Conservation (phyloP, 257 asterid species). For the Primulina tabacum region DNA sequence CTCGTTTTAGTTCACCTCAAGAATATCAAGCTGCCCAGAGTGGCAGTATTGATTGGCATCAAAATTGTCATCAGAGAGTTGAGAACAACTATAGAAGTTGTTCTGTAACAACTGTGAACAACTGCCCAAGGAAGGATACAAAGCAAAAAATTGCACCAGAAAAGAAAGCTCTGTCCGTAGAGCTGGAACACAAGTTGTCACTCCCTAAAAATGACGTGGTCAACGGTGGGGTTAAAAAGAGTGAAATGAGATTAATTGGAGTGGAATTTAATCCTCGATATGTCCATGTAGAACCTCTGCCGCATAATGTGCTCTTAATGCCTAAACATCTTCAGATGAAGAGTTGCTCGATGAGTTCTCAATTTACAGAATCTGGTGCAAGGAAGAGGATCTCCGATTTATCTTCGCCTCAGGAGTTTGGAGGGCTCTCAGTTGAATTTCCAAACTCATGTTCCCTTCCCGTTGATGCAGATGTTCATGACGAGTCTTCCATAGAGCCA, state of each 20-base stretch:
- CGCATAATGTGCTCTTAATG: constrained; percentile 37
- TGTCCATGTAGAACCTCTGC: constrained; percentile 37
- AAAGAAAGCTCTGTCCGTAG: constrained; percentile 32
- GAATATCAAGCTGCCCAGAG: constrained; percentile 32
- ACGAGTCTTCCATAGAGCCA: constrained; percentile 26
- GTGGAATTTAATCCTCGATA: constrained; percentile 27
- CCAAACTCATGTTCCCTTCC: constrained; percentile 70
- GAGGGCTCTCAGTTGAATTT: constrained; percentile 35
- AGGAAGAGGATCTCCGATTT: background rate
- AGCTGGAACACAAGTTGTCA: constrained; percentile 26
- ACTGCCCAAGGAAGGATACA: constrained; percentile 36
- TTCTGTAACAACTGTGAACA: constrained; percentile 30
- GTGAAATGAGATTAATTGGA: constrained; percentile 28
- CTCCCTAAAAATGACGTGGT: constrained; percentile 29
- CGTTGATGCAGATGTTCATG: constrained; percentile 20
- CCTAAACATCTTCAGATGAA: constrained; percentile 28
- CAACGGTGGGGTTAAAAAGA: constrained; percentile 29
- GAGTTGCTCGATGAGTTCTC: background rate
- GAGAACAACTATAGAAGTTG: constrained; percentile 27
- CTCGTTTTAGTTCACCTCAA: constrained; percentile 36
- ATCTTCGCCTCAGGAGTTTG: constrained; percentile 41
- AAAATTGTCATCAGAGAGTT: constrained; percentile 31
- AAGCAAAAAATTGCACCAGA: constrained; percentile 30
- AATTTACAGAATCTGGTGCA: background rate
- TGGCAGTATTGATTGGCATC: constrained; percentile 36